Evolutionary conservation across 352 stramenopile genomes (phyloP), one percentile per base, ranked within the genome.

Genomic region (Pseudoperonospora humuli): DNA sequence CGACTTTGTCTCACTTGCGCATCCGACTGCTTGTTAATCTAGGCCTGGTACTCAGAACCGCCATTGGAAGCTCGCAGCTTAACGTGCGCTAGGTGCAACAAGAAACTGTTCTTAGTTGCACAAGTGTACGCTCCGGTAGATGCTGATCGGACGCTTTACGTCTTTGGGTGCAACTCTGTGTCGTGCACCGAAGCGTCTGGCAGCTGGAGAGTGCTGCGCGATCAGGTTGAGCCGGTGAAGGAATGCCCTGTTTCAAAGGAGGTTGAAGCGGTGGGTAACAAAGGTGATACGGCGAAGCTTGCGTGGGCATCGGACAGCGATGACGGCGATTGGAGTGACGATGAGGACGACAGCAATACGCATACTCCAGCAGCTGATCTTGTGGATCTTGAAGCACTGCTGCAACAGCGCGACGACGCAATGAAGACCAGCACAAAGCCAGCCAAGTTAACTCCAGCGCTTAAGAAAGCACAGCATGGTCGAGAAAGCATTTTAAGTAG

Each of bases 161-260:
- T 90, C 3, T 93, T 93, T 48, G 80, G 80, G 7, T 93, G 80
- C 65, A 93, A 93, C 46, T 79, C 80, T 5, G 56, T 73, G n/a
- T 65, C 69, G 1, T 93, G 80, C 48, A 81, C 66, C 0, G 61
- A 86, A 36, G 64, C 52, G 0, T 33, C 68, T 7, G 72, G 75
- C 38, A 87, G 80, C 42, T 93, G 80, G 80, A 53, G 77, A 43
- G 80, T 87, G 24, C 37, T 93, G 41, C 64, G 80, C 23, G 71
- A 89, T 42, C 70, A 93, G 54, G 40, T 48, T 13, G 43, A 57
- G 2, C 25, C 26, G 5, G 32, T 36, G 20, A 49, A 53, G 14
- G 35, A 54, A 28, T 7, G 6, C 18, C 21, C 36, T 7, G 26
- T 31, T 26, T 15, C 29, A 11, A 15, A 17, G 10, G 21, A 45